phyloP scores from a whole-genome alignment of 139 green algal genomes.

The Desmodesmus armatus region DNA sequence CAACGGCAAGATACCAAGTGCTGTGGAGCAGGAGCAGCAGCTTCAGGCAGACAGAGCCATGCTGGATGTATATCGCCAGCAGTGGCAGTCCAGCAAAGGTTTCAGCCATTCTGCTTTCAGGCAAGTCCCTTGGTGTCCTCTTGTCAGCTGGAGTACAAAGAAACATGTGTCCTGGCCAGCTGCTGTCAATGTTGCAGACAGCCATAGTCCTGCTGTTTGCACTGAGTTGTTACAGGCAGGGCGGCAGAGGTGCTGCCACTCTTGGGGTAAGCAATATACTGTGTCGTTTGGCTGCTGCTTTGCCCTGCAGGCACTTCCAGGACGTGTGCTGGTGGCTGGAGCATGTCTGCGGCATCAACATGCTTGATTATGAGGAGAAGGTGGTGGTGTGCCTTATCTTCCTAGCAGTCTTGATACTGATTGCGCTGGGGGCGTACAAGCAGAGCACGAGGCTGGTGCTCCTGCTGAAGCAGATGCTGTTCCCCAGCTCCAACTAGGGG shows the following conservation, averaged over 20 bases:
- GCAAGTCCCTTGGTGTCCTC: not conserved
- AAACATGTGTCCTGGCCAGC: not conserved
- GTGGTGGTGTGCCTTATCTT: conserved; percentile 25
- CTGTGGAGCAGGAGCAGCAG: conserved; percentile 19
- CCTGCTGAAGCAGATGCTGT: conserved; percentile 35
- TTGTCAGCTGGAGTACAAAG: not conserved
- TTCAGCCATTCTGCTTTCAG: not conserved
- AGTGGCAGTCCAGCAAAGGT: not conserved
- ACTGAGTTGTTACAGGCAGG: not conserved
- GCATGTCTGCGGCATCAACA: conserved; percentile 40
- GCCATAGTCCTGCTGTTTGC: not conserved
- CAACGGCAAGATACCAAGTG: not conserved
- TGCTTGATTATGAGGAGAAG: conserved; percentile 39
- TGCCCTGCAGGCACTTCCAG: conserved; percentile 16
- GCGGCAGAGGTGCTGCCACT: not conserved
- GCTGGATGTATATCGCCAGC: conserved; percentile 10
- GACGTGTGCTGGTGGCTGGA: conserved; percentile 39
- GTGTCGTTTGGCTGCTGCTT: not conserved
- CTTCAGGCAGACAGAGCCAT: conserved; percentile 23
- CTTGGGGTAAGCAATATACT: not conserved
- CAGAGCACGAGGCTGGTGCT: conserved; percentile 17
- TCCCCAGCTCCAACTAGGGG: too few relatives aligned
- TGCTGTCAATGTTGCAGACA: not conserved
- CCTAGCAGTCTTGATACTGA: conserved; percentile 30
- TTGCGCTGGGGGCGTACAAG: conserved; percentile 38